A percentile compares a stretch with the other conserved stretches of the same genome.
Evolutionary conservation across 2,329 filamentous ascomycete species (phyloP).

Genomic region (Alternaria ethzedia): DNA sequence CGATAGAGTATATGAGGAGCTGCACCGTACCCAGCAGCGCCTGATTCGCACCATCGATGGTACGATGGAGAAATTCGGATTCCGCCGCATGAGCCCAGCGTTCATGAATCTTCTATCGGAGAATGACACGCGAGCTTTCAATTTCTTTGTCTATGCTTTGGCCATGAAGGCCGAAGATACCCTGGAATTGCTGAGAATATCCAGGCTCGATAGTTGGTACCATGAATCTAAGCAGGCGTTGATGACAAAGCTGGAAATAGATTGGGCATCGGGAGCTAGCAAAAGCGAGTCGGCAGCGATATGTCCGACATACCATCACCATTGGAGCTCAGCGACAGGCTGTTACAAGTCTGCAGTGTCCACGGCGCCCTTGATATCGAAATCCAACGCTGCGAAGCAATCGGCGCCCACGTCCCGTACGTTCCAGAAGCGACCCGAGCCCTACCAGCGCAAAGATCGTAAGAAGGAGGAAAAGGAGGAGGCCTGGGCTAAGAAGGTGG

Average conservation of each 20-base stretch:
- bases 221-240: background rate
- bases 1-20: background rate
- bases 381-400: background rate
- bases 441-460: background rate
- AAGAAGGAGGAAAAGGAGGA: background rate
- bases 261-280: background rate
- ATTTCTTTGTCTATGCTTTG: background rate
- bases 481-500: background rate
- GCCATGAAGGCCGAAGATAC: background rate
- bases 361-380: background rate
- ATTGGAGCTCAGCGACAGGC: background rate
- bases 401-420: background rate
- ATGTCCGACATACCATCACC: background rate
- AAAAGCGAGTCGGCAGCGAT: background rate
- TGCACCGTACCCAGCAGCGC: background rate
- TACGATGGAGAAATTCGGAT: background rate
- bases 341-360: background rate
- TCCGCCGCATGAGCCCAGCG: background rate
- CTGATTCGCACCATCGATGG: background rate
- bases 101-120: constrained; percentile 3
- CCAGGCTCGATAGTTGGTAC: background rate
- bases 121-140: background rate
- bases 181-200: background rate
- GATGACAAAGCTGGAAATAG: background rate
- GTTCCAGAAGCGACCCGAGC: background rate